These are phyloP conservation scores for Cryphonectria nitschkei DNA, from an alignment of 2,329 filamentous ascomycete genomes.

Conservation along the genomic window DNA sequence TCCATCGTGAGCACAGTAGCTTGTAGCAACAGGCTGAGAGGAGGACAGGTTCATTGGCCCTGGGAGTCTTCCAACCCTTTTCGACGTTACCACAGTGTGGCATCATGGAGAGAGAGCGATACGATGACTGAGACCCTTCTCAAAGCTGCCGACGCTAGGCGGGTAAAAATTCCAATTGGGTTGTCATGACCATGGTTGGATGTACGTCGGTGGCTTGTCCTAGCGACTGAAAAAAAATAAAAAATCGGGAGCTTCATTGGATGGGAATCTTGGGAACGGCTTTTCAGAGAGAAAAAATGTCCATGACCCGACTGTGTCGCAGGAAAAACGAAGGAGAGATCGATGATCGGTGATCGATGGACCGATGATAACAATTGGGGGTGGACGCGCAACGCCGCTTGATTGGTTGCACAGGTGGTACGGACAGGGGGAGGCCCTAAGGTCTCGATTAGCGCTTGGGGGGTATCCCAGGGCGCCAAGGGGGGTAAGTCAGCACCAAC, in stretches of 20 bases:
- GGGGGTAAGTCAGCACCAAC: not conserved
- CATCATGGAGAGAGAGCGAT: not conserved
- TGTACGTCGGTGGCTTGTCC: not conserved
- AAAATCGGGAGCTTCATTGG: not conserved
- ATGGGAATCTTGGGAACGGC: not conserved
- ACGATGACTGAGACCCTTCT: not conserved
- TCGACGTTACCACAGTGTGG: not conserved
- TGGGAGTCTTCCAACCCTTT: not conserved
- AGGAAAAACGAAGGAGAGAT: not conserved
- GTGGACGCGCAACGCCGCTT: constrained; percentile 1
- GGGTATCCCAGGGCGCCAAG: not conserved
- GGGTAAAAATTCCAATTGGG: not conserved
- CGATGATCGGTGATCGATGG: not conserved
- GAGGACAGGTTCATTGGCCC: not conserved
- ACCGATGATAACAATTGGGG: not conserved
- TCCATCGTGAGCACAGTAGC: not conserved
- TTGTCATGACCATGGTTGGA: not conserved
- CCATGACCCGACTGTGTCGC: not conserved
- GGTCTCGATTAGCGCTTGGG: not conserved
- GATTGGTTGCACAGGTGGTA: not conserved
- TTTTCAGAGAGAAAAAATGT: not conserved
- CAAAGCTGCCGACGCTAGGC: not conserved
- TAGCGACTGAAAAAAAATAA: not conserved
- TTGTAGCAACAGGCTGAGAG: not conserved
- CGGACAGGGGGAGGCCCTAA: not conserved